Evolutionary conservation across 2,329 filamentous ascomycete genomes (phyloP).

Genomic region (Sporothrix inflata): DNA sequence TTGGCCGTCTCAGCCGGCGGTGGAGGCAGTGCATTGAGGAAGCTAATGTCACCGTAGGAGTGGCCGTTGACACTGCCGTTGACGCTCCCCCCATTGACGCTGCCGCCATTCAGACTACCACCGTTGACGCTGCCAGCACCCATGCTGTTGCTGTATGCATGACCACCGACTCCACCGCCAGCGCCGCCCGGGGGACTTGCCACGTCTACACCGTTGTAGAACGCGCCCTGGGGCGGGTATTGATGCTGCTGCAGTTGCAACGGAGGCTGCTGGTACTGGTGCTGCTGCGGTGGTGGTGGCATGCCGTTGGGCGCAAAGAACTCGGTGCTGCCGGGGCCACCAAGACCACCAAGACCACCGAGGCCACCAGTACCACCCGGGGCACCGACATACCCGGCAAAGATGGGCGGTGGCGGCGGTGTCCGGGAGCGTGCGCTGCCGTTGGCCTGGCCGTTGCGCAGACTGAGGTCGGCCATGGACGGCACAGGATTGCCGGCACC

Average conservation of each 20-base stretch:
- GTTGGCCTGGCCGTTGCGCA: neutral
- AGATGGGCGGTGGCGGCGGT: slow-evolving; percentile 29
- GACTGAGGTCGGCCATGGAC: slow-evolving; percentile 16
- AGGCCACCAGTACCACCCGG: neutral
- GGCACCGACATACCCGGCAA: slow-evolving; percentile 16
- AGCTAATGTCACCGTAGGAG: neutral
- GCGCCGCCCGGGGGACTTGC: neutral
- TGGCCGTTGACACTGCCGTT: neutral
- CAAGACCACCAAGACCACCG: neutral
- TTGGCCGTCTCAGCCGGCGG: neutral
- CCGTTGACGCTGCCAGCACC: slow-evolving; percentile 1
- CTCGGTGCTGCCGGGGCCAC: neutral
- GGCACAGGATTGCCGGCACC: neutral
- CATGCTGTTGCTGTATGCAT: neutral
- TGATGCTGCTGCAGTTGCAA: neutral
- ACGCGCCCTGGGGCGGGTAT: neutral
- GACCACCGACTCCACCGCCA: neutral
- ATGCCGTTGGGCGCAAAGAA: neutral
- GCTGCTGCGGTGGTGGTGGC: neutral
- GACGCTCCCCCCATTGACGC: neutral
- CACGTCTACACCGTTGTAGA: slow-evolving; percentile 19
- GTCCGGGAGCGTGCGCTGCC: neutral
- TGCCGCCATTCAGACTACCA: neutral
- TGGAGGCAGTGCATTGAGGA: slow-evolving; percentile 3
- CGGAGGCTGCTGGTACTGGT: neutral